Base-by-base conservation (phyloP, 2,329 filamentous ascomycete genomes). In the Penicillium decumbens region DNA sequence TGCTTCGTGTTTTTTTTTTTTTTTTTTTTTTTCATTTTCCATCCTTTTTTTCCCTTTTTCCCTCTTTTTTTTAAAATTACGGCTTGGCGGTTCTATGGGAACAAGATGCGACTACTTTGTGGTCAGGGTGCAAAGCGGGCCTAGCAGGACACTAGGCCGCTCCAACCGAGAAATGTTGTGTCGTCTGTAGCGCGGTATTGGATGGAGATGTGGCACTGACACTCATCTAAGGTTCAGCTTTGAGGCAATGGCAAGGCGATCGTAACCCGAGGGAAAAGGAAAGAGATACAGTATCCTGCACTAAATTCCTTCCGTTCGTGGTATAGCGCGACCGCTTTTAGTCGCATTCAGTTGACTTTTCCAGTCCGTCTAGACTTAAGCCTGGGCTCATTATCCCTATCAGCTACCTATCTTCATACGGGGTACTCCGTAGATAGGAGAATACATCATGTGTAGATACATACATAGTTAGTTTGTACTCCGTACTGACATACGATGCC, bases 11-110 rank as follows among this genome's bases (percentile, higher is more conserved):
- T 29, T n/a, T 27, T 29, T 41, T 25, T 44, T 40, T 33, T 20
- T n/a, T 28, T 32, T 41, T 48, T 33, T 42, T 38, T 23, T 20
- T 42, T 46, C 39, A n/a, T n/a, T n/a, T n/a, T n/a, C n/a, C n/a
- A n/a, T n/a, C n/a, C n/a, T n/a, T n/a, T n/a, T 41, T 48, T 33
- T 42, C 35, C 25, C 24, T 38, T 23, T 20, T 42, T 46, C 39
- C 41, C 35, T 42, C 48, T 50, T 37, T 35, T 35, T 29, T 15
- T 41, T 43, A 32, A 25, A 15, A 40, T 43, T 51, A 47, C 47
- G 45, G 40, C 40, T 53, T 44, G 25, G 29, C 32, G 46, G 27
- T 13, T 42, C 38, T 45, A 18, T 37, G 32, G 35, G 33, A 38
- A 46, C 47, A 47, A 47, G 27, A 30, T 48, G 33, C 45, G 39